A percentile compares a stretch with the other conserved stretches of the same genome.
These are phyloP conservation scores for Diospyros kaki DNA, from an alignment of 148 eudicot genomes.

Conservation along the genomic window DNA sequence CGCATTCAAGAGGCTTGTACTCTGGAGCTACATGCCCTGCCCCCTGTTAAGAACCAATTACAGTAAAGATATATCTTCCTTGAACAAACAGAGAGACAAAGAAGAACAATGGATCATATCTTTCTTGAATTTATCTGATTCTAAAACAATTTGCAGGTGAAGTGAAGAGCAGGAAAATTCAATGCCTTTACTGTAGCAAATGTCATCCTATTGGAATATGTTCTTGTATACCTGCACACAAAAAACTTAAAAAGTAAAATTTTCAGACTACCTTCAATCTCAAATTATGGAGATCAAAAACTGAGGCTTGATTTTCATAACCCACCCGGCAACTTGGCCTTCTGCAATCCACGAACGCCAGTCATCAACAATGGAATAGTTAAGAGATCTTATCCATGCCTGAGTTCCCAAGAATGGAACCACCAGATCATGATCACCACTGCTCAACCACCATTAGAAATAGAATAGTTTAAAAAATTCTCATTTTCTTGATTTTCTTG, in stretches of 20 bases:
- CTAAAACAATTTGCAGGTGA: neutral
- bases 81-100: too few relatives aligned
- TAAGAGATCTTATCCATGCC: conserved; percentile 15
- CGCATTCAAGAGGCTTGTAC: neutral
- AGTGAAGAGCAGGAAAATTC: neutral
- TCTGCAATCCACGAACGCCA: conserved; percentile 32
- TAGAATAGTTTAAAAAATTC: too few relatives aligned
- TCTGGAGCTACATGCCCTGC: neutral
- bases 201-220: conserved; percentile 1
- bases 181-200: conserved; percentile 36
- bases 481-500: too few relatives aligned
- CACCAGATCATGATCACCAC: conserved; percentile 22
- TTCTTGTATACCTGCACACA: conserved; percentile 13
- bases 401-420: conserved; percentile 18
- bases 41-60: neutral
- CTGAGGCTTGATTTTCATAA: neutral
- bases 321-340: conserved; percentile 32
- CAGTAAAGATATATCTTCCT: neutral
- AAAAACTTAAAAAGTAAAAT: neutral
- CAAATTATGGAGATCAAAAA: neutral
- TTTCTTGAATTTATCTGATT: too few relatives aligned
- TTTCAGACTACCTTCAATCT: neutral
- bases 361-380: conserved; percentile 1
- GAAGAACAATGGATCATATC: neutral
- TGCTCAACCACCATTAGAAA: neutral